Conservation (phyloP, 257 asterid species). For the Capsicum rhomboideum region DNA sequence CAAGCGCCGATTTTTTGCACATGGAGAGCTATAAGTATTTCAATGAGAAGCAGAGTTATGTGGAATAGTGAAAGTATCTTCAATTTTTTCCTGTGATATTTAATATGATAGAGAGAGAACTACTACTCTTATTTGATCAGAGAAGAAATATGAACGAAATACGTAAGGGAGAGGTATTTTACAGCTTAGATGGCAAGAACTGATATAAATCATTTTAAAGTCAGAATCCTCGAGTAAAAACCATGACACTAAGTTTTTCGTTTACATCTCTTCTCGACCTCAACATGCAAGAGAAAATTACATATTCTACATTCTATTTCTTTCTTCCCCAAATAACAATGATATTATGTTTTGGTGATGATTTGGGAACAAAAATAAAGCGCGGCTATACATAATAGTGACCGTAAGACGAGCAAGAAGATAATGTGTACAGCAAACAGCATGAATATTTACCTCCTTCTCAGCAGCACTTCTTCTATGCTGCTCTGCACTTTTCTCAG, state of each 20-base stretch:
- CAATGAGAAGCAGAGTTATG: not conserved
- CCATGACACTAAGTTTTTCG: not conserved
- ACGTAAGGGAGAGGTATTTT: not conserved
- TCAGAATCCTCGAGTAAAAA: not conserved
- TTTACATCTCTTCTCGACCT: not conserved
- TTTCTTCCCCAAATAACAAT: not conserved
- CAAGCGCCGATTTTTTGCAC: not conserved
- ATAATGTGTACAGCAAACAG: not conserved
- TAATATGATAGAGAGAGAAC: not conserved
- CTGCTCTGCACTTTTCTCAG: slow-evolving; percentile 73
- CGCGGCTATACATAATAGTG: no score
- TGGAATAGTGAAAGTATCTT: not conserved
- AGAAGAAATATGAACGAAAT: not conserved
- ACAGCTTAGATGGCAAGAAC: not conserved
- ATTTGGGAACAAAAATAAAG: not conserved
- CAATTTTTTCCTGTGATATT: not conserved
- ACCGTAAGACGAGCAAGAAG: not conserved
- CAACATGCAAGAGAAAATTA: not conserved
- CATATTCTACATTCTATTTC: not conserved
- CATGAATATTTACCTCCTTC: slow-evolving; percentile 63
- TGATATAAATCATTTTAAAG: not conserved
- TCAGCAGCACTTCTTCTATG: slow-evolving; percentile 97
- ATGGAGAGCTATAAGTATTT: not conserved
- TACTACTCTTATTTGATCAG: not conserved
- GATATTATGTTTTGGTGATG: not conserved